Evolutionary conservation across 1,139 yeast species (phyloP).

Genomic region (Pneumocystis oryctolagi): DNA sequence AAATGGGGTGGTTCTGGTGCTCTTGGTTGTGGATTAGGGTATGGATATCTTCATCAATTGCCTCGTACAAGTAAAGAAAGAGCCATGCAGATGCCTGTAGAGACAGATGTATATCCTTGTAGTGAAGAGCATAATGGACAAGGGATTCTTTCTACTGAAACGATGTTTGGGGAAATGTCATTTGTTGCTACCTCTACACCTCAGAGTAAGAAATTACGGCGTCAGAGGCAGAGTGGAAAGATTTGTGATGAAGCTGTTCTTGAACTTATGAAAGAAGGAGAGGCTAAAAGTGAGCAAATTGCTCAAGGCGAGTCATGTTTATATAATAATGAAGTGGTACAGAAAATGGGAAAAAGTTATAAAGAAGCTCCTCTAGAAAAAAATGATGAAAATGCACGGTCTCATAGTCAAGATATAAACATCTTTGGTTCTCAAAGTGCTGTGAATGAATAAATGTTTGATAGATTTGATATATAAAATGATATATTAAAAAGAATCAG

Average conservation of each 20-base stretch:
- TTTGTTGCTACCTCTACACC: background rate
- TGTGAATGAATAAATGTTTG: background rate
- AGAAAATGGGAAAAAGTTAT: background rate
- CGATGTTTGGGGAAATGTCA: background rate
- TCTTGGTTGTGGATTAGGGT: conserved; percentile 89
- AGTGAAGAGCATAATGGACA: background rate
- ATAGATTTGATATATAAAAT: too few species aligned
- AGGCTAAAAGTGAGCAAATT: background rate
- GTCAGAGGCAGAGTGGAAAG: background rate
- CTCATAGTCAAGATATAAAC: background rate
- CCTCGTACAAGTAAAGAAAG: background rate
- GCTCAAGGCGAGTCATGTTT: background rate
- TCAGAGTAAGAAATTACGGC: background rate
- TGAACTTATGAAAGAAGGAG: background rate
- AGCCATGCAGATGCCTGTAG: background rate
- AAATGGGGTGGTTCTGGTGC: conserved; percentile 58
- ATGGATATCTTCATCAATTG: conserved; percentile 37
- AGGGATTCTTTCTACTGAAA: background rate
- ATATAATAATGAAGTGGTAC: too few species aligned
- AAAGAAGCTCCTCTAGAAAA: background rate
- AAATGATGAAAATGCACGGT: background rate
- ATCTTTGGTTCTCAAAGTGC: background rate
- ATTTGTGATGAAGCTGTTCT: background rate
- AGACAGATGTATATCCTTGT: background rate
- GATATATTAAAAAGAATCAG: too few species aligned